Conservation (phyloP, 768 basidiomycete species). For the Tricholoma flavovirens region DNA sequence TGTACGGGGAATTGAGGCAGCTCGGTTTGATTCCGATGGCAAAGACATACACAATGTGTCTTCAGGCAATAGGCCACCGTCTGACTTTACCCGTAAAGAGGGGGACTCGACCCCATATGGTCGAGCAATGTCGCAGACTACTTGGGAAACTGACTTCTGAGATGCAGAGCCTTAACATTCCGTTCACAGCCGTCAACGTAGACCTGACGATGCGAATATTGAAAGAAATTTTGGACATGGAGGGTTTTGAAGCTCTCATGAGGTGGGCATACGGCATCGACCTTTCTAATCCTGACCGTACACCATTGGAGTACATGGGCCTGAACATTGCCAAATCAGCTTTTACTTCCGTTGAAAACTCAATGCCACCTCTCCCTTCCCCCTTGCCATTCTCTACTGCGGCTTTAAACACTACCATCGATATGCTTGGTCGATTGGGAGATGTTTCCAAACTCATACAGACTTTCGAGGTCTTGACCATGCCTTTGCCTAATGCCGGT, state of each 20-base stretch:
- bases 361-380: slow-evolving; percentile 7
- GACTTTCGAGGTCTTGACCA: slow-evolving; percentile 74
- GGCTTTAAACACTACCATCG: slow-evolving; percentile 69
- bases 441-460: slow-evolving; percentile 64
- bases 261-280: slow-evolving; percentile 74
- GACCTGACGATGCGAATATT: slow-evolving; percentile 67
- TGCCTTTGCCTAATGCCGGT: slow-evolving; percentile 53
- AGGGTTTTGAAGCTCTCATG: slow-evolving; percentile 54
- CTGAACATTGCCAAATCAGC: slow-evolving; percentile 5
- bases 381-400: slow-evolving; percentile 52
- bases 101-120: slow-evolving; percentile 26
- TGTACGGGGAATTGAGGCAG: slow-evolving; percentile 53
- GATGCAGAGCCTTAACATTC: slow-evolving; percentile 45
- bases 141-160: slow-evolving; percentile 49
- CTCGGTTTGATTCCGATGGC: slow-evolving; percentile 40
- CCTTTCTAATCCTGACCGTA: slow-evolving; percentile 64
- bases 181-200: slow-evolving; percentile 53
- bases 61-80: slow-evolving; percentile 69
- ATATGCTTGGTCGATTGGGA: slow-evolving; percentile 57
- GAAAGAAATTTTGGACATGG: slow-evolving; percentile 54
- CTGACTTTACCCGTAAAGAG: slow-evolving; percentile 52
- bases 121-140: slow-evolving; percentile 39
- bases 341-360: slow-evolving; percentile 1
- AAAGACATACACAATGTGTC: slow-evolving; percentile 56
- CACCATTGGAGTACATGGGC: slow-evolving; percentile 43